Base-by-base conservation (phyloP, 192 early-diverging fungal species). In the Gorgonomyces haynaldii region DNA sequence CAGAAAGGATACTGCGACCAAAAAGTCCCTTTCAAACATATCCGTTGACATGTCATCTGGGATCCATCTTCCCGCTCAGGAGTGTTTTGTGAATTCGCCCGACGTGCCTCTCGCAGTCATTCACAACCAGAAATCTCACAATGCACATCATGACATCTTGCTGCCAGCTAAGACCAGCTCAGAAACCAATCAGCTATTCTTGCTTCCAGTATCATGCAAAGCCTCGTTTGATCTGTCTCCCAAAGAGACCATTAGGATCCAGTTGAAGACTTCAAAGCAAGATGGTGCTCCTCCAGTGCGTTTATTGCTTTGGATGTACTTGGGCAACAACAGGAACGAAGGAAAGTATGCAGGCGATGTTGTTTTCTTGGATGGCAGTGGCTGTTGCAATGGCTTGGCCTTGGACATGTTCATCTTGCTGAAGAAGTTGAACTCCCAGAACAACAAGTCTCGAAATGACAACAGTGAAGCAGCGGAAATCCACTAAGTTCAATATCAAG, bases 401-500 rank as follows among this genome's bases (percentile, higher is more conserved):
- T 41, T 41, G 39, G 39, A 41, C 24, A 41, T 41, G 39, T 21
- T 41, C 20, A 21, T 41, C 24, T 21, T 8, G 17, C 20, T 22
- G 1, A 41, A 41, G 20, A 41, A 41, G 39, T 21, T 41, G 13
- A 41, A 16, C 24, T 17, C 39, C 2, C 39, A 17, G 16, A 41
- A 41, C 39, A 41, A 41, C 13, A 41, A 21, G 24, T 41, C 20
- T n/a, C n/a, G n/a, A n/a, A n/a, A n/a, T n/a, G n/a, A n/a, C n/a
- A n/a, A n/a, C n/a, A n/a, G n/a, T n/a, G n/a, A n/a, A n/a, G n/a
- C n/a, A n/a, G n/a, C n/a, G n/a, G n/a, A n/a, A n/a, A n/a, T n/a
- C n/a, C n/a, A n/a, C n/a, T n/a, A n/a, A n/a, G n/a, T n/a, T n/a
- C n/a, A n/a, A n/a, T n/a, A n/a, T n/a, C n/a, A n/a, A n/a, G n/a